A percentile compares a stretch with the other conserved stretches of the same genome.
These are phyloP conservation scores for Verticillium alfalfae DNA, from an alignment of 2,329 filamentous ascomycete species.

Conservation along the genomic window DNA sequence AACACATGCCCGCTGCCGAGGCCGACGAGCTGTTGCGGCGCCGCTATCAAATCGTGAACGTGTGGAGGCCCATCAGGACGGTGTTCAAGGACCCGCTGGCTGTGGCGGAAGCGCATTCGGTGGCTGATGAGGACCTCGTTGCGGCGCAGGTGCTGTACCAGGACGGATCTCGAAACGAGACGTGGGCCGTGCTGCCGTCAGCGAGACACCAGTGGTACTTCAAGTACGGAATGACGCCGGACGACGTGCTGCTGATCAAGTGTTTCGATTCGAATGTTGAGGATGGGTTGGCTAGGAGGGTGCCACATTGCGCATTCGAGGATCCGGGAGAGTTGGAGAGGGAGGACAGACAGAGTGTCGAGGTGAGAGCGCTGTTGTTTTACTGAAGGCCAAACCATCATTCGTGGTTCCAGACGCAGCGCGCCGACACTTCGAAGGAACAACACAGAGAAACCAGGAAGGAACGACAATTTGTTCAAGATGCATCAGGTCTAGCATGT, in stretches of 20 bases:
- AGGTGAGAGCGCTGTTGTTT: slow-evolving; percentile 82
- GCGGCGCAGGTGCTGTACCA: slow-evolving; percentile 28
- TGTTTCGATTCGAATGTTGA: slow-evolving; percentile 53
- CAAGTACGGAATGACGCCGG: slow-evolving; percentile 41
- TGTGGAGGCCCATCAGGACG: slow-evolving; percentile 43
- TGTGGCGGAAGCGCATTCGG: slow-evolving; percentile 29
- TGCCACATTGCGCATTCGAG: slow-evolving; percentile 73
- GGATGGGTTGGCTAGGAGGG: slow-evolving; percentile 45
- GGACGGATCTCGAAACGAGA: slow-evolving; percentile 23
- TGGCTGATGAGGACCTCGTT: slow-evolving; percentile 31
- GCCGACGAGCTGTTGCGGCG: background rate
- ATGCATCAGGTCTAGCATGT: no score
- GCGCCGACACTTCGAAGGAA: no score
- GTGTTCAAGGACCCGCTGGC: slow-evolving; percentile 36
- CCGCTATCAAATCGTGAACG: slow-evolving; percentile 17
- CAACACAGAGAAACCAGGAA: no score
- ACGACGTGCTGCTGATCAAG: slow-evolving; percentile 56
- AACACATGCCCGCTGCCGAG: background rate
- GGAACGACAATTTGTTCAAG: no score
- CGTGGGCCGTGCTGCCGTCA: slow-evolving; percentile 28
- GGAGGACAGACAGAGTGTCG: slow-evolving; percentile 77
- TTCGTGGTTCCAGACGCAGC: no score
- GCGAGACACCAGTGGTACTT: slow-evolving; percentile 45
- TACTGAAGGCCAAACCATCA: slow-evolving; percentile 9
- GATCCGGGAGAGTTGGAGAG: slow-evolving; percentile 68